A percentile compares a stretch with the other conserved stretches of the same genome.
phyloP scores from a whole-genome alignment of 2,329 filamentous ascomycete genomes.

The Pseudopithomyces maydicus region DNA sequence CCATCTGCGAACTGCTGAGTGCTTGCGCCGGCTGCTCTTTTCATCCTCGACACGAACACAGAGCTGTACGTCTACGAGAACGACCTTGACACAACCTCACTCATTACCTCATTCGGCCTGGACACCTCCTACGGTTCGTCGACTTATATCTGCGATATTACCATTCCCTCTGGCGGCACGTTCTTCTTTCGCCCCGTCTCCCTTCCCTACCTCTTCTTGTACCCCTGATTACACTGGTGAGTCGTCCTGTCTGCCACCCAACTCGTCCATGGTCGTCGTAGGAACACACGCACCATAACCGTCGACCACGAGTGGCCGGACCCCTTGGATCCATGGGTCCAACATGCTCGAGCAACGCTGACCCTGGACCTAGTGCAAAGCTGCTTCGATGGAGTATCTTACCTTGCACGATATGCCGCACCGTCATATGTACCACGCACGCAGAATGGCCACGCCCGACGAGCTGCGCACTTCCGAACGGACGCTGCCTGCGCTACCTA shows the following conservation, averaged over 20 bases:
- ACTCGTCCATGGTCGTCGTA: conserved; percentile 4
- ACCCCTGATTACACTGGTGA: conserved; percentile 8
- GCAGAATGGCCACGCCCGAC: conserved; percentile 34
- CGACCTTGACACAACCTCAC: conserved; percentile 14
- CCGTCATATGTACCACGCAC: conserved; percentile 35
- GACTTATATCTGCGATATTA: conserved; percentile 10
- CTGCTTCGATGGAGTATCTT: conserved; percentile 41
- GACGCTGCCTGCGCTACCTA: conserved; percentile 28
- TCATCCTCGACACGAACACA: conserved; percentile 18
- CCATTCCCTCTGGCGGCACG: not conserved
- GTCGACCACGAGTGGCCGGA: not conserved
- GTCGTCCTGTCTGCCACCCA: not conserved
- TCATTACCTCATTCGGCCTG: conserved; percentile 14
- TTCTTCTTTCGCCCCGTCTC: not conserved
- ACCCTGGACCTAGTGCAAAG: not conserved
- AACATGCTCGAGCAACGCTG: not conserved
- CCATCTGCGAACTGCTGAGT: conserved; percentile 37
- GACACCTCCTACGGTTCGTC: not conserved
- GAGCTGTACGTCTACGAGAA: conserved; percentile 25
- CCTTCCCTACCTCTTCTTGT: not conserved
- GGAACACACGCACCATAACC: not conserved
- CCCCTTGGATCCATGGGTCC: not conserved
- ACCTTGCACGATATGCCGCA: conserved; percentile 46
- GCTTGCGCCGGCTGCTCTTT: conserved; percentile 32
- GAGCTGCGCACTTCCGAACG: conserved; percentile 17